Conservation (phyloP, 768 basidiomycete genomes). For the Coprinopsis cinerea region DNA sequence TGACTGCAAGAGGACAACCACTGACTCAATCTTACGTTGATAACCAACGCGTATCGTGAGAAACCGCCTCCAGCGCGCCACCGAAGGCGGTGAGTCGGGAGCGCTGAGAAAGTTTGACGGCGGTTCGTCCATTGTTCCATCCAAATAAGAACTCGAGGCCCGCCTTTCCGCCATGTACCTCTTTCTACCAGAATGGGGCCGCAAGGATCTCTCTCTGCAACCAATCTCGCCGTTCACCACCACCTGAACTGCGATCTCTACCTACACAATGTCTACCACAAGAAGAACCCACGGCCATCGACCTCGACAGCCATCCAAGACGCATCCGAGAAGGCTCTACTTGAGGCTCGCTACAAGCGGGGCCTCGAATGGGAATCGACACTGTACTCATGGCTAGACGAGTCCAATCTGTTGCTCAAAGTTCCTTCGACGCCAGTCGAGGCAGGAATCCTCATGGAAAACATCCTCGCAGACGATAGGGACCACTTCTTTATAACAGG, state of each 20-base stretch:
- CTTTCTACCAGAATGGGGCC: too few species aligned
- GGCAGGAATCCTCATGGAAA: constrained; percentile 29
- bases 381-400: constrained; percentile 38
- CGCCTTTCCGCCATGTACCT: too few species aligned
- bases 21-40: too few species aligned
- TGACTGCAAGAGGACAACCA: background rate
- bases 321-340: constrained; percentile 22
- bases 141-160: too few species aligned
- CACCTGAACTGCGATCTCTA: constrained; percentile 43
- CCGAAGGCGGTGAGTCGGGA: too few species aligned
- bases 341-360: constrained; percentile 34
- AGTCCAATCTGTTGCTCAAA: constrained; percentile 32
- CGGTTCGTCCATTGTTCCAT: too few species aligned
- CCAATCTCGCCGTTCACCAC: constrained; percentile 40
- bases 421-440: constrained; percentile 32
- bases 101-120: too few species aligned
- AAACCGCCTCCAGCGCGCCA: too few species aligned
- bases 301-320: constrained; percentile 6
- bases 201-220: constrained; percentile 35
- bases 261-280: constrained; percentile 37
- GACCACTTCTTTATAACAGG: constrained; percentile 42
- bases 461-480: constrained; percentile 37
- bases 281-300: constrained; percentile 8
- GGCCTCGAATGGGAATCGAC: constrained; percentile 40
- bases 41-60: too few species aligned